Evolutionary conservation across 2,329 filamentous ascomycete species (phyloP), one percentile per base, ranked within the genome.

Genomic region (Colletotrichum navitas): DNA sequence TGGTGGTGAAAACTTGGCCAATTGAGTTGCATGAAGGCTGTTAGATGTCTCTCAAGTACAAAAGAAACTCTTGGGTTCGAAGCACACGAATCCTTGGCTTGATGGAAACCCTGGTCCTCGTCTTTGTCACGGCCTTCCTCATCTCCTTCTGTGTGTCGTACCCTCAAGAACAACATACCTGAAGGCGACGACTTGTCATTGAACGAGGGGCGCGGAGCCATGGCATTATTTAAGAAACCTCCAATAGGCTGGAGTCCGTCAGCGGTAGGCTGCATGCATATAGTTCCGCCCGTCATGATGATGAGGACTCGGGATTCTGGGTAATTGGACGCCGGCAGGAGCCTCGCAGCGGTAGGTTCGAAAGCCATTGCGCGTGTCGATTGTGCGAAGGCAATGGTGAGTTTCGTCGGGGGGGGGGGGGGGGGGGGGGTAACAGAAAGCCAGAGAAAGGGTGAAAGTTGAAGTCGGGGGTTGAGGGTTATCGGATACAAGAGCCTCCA

Each of bases 201-300:
- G 85, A 97, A 97, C 1, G 92, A 93, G 2, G 93, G 93, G 41
- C 93, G 87, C 11, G 93, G 93, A 5, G 92, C 92, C 85, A 98
- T 92, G 76, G 94, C 94, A 75, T 90, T 90, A 76, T 96, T 89
- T 55, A 97, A 85, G 79, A 98, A 97, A 4, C 93, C 92, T 76
- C 89, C 85, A 67, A 93, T 92, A 7, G 95, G 95, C 45, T 96
- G 87, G 65, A 97, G 89, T 1, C 95, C 95, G 75, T 94, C 89
- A 11, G 89, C 87, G 12, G 94, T 94, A 66, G 91, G 91, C 78
- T 92, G 90, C 95, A 98, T 97, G 83, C 94, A 97, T 77, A 97
- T 97, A 8, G 92, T 94, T 55, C 92, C 93, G 72, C 93, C 94
- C 16, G 95, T 97, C 85, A 97, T 95, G 81, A 97, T 93, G 77